Base-by-base conservation (phyloP, 2,329 filamentous ascomycete genomes). In the Trichoderma atroviride region DNA sequence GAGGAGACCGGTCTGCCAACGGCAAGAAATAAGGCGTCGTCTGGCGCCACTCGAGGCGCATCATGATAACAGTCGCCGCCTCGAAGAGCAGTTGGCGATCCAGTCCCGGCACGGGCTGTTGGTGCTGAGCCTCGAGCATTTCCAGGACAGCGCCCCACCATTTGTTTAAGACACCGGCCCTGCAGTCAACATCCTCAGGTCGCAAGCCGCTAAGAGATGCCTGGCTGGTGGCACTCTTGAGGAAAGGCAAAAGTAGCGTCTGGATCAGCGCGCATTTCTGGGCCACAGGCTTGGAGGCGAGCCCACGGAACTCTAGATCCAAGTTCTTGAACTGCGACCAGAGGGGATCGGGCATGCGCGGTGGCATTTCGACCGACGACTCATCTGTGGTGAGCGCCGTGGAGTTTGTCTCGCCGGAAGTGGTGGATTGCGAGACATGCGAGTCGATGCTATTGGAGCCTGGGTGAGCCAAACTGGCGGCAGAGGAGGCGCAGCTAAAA, bases 101-200 rank as follows among this genome's bases (percentile, higher is more conserved):
- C n/a, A 93, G 90, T 13, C 92, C 92, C 1, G 93, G 89, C 16
- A 97, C 89, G 3, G 91, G 90, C 74, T 93, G 91, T 61, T 84
- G 79, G 68, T 81, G 73, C 6, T 87, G 87, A 37, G 91, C 91
- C 73, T 94, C 90, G 29, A 97, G 86, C 83, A 97, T 89, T 70
- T 96, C 93, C 68, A 97, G 81, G 50, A 97, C 83, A 1, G 88
- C 90, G 55, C 86, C 90, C 94, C 94, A 97, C 94, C 94, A 97
- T 76, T 92, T 94, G 78, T 96, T 93, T 69, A 97, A 81, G 59
- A 96, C 92, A 56, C 89, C 89, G 2, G 91, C 87, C 70, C 94
- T 87, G 43, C 91, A 87, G 75, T 97, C 94, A 56, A 97, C 80
- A 77, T 97, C 93, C 80, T 97, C 93, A 2, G 92, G 85, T n/a